Conservation (phyloP, 768 basidiomycete species). For the Leccinum uliginosum region DNA sequence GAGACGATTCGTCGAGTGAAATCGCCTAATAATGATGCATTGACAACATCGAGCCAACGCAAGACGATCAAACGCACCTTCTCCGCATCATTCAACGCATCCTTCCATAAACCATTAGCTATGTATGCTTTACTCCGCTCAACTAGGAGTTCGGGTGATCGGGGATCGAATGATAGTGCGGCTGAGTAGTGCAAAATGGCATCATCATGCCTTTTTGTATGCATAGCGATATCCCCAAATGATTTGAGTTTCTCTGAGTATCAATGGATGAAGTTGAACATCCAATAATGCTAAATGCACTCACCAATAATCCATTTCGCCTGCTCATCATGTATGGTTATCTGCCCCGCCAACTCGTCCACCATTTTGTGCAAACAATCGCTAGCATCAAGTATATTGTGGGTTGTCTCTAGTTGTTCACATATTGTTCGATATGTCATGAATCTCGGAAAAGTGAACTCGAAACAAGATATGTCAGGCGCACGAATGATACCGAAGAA, state of each 20-base stretch:
- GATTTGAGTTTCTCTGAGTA: neutral
- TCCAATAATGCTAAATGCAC: neutral
- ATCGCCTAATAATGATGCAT: neutral
- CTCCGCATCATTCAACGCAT: neutral
- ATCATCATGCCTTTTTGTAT: neutral
- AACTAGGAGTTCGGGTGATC: neutral
- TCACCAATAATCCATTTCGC: neutral
- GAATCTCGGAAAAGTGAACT: neutral
- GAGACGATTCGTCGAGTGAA: neutral
- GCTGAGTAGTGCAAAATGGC: neutral
- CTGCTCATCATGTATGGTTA: neutral
- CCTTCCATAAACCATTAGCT: neutral
- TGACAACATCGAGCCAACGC: neutral
- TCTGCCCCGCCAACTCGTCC: neutral
- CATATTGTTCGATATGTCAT: neutral
- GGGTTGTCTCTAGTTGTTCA: neutral
- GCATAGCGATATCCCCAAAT: neutral
- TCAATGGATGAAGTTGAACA: neutral
- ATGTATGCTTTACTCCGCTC: neutral
- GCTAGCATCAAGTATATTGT: neutral
- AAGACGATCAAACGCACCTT: neutral
- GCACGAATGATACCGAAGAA: neutral
- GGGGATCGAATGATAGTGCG: neutral
- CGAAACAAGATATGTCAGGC: neutral
- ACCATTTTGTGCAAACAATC: neutral